A percentile compares a stretch with the other conserved stretches of the same genome.
phyloP scores from a whole-genome alignment of 2,329 filamentous ascomycete species.

The Thielaviopsis populi region DNA sequence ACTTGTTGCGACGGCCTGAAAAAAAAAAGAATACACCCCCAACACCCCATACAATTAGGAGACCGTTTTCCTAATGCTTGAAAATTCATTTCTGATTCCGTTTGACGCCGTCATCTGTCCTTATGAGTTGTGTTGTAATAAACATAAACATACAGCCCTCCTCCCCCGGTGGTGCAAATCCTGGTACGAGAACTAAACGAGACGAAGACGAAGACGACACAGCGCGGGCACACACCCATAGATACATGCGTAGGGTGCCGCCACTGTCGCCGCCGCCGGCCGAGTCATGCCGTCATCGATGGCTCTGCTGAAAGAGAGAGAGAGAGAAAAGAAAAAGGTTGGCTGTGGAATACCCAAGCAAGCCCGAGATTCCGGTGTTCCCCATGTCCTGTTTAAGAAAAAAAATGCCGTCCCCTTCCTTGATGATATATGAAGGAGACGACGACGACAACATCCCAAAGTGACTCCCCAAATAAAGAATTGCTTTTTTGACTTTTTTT shows the following conservation, averaged over 20 bases:
- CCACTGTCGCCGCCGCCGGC: too few species aligned
- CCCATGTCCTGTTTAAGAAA: conserved; percentile 17
- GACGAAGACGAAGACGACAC: conserved; percentile 30
- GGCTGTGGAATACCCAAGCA: too few species aligned
- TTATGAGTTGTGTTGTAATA: conserved; percentile 21
- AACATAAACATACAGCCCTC: conserved; percentile 50
- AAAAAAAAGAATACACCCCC: too few species aligned
- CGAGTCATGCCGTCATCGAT: too few species aligned
- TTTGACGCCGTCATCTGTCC: conserved; percentile 49
- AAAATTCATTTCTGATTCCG: conserved; percentile 34
- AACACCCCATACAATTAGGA: conserved; percentile 17
- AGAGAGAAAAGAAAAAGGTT: neutral
- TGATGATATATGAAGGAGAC: conserved; percentile 23
- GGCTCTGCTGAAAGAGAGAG: conserved; percentile 27
- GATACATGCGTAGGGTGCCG: conserved; percentile 15
- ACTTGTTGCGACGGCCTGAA: conserved; percentile 11
- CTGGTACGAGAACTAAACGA: too few species aligned
- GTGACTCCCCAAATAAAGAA: conserved; percentile 13
- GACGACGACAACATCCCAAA: conserved; percentile 21
- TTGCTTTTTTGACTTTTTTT: conserved; percentile 16
- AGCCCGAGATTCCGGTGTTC: conserved; percentile 20
- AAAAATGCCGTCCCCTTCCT: conserved; percentile 13
- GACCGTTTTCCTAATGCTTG: conserved; percentile 17
- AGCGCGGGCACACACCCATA: conserved; percentile 33
- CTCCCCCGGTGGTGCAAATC: conserved; percentile 32